Percentiles rank a stretch among this genome's conserved stretches.
Evolutionary conservation across 106 monocot genomes (phyloP).

Genomic region (Allium cepa): DNA sequence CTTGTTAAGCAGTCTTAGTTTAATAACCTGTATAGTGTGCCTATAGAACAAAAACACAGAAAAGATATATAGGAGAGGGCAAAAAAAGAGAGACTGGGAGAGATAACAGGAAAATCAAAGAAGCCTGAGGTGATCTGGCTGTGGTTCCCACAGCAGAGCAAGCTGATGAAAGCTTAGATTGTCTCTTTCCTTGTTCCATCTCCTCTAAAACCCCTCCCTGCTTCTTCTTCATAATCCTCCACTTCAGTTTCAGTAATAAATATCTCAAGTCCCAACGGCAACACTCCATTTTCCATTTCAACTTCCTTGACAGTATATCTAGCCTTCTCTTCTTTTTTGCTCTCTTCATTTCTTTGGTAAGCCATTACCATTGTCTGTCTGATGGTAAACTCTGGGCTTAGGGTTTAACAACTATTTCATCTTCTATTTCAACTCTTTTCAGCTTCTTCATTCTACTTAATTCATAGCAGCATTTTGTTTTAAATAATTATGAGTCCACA

Average conservation of each 20-base stretch:
- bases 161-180: slow-evolving; percentile 7
- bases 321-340: neutral
- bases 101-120: neutral
- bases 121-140: neutral
- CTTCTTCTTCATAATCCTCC: neutral
- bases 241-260: neutral
- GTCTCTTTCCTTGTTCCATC: slow-evolving; percentile 6
- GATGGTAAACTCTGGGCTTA: neutral
- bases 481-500: neutral
- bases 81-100: neutral
- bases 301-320: neutral
- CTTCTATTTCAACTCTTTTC: neutral
- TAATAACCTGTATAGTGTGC: neutral
- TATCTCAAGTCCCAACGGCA: neutral
- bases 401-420: neutral
- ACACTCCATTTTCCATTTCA: neutral
- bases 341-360: neutral
- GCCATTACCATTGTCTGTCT: neutral
- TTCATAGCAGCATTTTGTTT: neutral
- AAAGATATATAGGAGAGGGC: too few species aligned
- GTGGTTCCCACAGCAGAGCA: neutral
- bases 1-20: neutral
- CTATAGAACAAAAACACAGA: neutral
- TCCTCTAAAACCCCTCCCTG: slow-evolving; percentile 3
- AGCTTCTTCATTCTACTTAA: neutral